Percentiles rank a stretch among this genome's conserved stretches.
Conservation (phyloP, 192 early-diverging fungal genomes). For the Gaertneriomyces semiglobifer region DNA sequence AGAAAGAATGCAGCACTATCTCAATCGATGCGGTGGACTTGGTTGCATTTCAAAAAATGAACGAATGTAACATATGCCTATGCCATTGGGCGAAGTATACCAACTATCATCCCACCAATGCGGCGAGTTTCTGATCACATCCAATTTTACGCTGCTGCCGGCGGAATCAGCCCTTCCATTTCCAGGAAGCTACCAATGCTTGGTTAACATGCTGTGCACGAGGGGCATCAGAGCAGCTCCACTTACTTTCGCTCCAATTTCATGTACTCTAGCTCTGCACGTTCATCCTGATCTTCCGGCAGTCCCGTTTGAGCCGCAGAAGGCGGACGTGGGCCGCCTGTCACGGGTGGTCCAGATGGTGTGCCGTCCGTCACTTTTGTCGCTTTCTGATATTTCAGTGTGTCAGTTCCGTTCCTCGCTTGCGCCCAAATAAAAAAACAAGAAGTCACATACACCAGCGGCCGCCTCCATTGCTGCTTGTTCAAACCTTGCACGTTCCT, state of each 20-base stretch:
- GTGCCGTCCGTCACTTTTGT: too few relatives aligned
- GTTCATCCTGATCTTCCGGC: conserved; percentile 35
- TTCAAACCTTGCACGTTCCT: conserved; percentile 45
- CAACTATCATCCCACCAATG: neutral
- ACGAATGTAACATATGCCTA: neutral
- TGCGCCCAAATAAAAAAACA: neutral
- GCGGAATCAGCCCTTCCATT: conserved; percentile 26
- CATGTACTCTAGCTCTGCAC: conserved; percentile 37
- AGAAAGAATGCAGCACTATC: too few relatives aligned
- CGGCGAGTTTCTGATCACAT: too few relatives aligned
- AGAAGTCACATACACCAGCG: conserved; percentile 21
- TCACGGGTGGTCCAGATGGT: neutral
- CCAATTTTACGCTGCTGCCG: neutral
- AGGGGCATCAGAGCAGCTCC: neutral
- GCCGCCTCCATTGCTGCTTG: conserved; percentile 40
- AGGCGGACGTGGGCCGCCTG: conserved; percentile 4
- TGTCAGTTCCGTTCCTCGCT: neutral
- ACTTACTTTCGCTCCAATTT: conserved; percentile 38
- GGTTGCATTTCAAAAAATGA: too few relatives aligned
- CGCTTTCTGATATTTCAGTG: too few relatives aligned
- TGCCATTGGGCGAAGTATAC: neutral
- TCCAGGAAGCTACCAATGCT: conserved; percentile 27
- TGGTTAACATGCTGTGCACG: neutral
- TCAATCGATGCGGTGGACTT: too few relatives aligned
- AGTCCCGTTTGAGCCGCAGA: conserved; percentile 4